A percentile compares a stretch with the other conserved stretches of the same genome.
Conservation (phyloP, 2,329 filamentous ascomycete genomes). For the Graphilbum ipis-grandicollis region DNA sequence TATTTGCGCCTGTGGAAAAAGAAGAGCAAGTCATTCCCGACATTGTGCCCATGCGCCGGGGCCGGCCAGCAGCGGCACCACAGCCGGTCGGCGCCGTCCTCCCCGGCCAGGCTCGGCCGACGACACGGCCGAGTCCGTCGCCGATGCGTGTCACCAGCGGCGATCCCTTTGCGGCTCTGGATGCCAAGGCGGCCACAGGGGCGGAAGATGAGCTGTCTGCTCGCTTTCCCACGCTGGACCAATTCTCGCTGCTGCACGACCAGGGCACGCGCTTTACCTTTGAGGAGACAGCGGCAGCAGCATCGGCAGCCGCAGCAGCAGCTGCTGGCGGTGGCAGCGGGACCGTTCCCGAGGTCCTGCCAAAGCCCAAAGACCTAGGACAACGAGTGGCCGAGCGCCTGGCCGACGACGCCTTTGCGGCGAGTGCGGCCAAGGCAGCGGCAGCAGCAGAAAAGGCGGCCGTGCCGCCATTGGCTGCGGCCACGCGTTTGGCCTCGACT, state of each 20-base stretch:
- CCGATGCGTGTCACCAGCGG: conserved; percentile 50
- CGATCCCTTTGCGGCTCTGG: conserved; percentile 84
- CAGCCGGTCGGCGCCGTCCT: conserved; percentile 12
- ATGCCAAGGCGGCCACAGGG: conserved; percentile 39
- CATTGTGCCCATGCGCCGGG: conserved; percentile 84
- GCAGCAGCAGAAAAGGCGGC: conserved; percentile 5
- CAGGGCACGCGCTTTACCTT: conserved; percentile 75
- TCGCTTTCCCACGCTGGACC: conserved; percentile 78
- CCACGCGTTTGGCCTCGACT: too few relatives aligned
- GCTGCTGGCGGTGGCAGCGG: conserved; percentile 12
- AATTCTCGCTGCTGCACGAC: conserved; percentile 82
- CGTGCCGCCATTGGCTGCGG: neutral
- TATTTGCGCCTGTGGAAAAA: conserved; percentile 59
- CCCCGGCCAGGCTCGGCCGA: conserved; percentile 17
- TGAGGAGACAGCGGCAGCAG: conserved; percentile 23
- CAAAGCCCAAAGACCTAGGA: conserved; percentile 35
- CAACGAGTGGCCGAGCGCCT: conserved; percentile 58
- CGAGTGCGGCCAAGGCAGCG: conserved; percentile 16
- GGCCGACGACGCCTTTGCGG: conserved; percentile 69
- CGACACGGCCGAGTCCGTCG: conserved; percentile 49
- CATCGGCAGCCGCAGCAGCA: conserved; percentile 13
- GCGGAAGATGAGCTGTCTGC: conserved; percentile 63
- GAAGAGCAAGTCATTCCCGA: conserved; percentile 65
- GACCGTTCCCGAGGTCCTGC: too few relatives aligned
- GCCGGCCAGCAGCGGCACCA: conserved; percentile 40